Conservation (phyloP, 2,329 filamentous ascomycete species). For the Moelleriella libera region DNA sequence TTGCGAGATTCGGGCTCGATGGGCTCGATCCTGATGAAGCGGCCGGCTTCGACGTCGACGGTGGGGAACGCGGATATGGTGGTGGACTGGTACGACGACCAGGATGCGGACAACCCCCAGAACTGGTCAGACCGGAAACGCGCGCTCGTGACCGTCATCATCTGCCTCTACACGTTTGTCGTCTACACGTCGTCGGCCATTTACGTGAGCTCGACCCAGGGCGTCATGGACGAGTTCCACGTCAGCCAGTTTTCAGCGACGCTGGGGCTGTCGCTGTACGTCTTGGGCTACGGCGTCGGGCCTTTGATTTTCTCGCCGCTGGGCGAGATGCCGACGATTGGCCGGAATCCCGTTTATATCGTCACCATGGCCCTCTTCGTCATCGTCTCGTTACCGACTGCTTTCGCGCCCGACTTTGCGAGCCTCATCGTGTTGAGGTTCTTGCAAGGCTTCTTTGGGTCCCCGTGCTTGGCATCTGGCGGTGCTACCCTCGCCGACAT, state of each 20-base stretch:
- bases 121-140: constrained; percentile 29
- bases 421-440: constrained; percentile 23
- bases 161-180: constrained; percentile 36
- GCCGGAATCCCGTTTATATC: constrained; percentile 43
- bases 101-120: constrained; percentile 36
- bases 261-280: constrained; percentile 41
- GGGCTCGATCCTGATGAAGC: too few species aligned
- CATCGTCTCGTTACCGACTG: constrained; percentile 36
- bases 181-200: too few species aligned
- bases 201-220: too few species aligned
- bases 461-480: neutral
- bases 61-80: too few species aligned
- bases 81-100: constrained; percentile 27
- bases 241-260: constrained; percentile 31
- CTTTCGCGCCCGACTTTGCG: constrained; percentile 36
- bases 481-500: neutral
- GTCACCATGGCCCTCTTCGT: constrained; percentile 43
- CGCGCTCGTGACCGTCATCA: constrained; percentile 18
- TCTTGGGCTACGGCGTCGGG: constrained; percentile 26
- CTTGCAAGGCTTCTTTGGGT: constrained; percentile 14
- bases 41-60: too few species aligned
- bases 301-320: constrained; percentile 43
- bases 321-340: constrained; percentile 42
- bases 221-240: constrained; percentile 33
- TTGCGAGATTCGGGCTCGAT: too few species aligned